Base-by-base conservation (phyloP, 225 moss, liverwort and hornwort species). In the Climacium dendroides region DNA sequence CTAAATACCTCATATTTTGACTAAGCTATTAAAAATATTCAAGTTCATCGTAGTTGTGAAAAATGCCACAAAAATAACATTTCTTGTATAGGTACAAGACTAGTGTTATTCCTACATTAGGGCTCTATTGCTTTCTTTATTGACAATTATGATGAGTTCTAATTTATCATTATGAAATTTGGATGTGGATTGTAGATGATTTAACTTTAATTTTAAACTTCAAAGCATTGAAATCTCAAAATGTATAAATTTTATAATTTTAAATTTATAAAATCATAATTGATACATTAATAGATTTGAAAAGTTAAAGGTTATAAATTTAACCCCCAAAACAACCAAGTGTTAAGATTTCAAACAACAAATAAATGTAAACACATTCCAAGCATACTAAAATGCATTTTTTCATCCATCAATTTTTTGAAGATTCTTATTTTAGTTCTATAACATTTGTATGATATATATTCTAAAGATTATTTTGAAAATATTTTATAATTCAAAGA, bases 371-470 rank as follows among this genome's bases (percentile, higher is more conserved):
- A 43, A 28, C 2, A 45, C 9, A 28, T 15, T 0, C 24, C 7
- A 16, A 71, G 5, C 5, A 43, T 6, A 9, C 3, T 16, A 26
- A 69, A 23, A 32, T 11, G 7, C 7, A 73, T 19, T 73, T 45
- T 11, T 73, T 47, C 18, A 73, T 48, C 47, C 11, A 30, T 47
- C 5, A 3, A 28, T 28, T 45, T 28, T 2, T 3, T 0, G 3
- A 29, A 8, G 7, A 73, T 47, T 47, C 0, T 11, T 48, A 2
- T 10, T 6, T 72, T 47, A 26, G 4, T 47, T 47, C 29, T 73
- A 18, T 11, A 15, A 29, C 2, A 29, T 45, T 10, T 47, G 2
- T 6, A 48, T 0, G 0, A 19, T 11, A 32, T 7, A 7, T 2
- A 7, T 48, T 48, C 2, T 3, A 1, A 47, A 48, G 15, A 11